phyloP scores from a whole-genome alignment of 106 monocot genomes.

The Acorus gramineus region DNA sequence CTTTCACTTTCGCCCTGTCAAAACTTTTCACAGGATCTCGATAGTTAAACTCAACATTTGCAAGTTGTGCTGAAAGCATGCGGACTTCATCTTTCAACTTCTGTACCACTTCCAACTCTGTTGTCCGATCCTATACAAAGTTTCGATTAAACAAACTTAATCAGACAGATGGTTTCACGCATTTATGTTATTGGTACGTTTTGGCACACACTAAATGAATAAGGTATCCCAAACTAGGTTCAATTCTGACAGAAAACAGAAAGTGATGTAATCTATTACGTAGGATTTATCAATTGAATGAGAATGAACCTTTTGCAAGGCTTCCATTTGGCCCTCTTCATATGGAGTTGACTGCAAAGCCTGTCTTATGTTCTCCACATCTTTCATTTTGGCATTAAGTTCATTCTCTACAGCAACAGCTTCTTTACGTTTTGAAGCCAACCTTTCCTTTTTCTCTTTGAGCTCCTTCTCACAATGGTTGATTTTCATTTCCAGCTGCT shows the following conservation, averaged over 20 bases:
- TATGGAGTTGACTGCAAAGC: slow-evolving; percentile 53
- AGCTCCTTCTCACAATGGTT: slow-evolving; percentile 81
- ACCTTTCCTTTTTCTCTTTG: slow-evolving; percentile 61
- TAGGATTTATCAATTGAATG: too few species aligned
- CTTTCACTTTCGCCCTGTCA: slow-evolving; percentile 84
- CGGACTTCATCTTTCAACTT: slow-evolving; percentile 75
- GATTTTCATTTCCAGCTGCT: slow-evolving; percentile 69
- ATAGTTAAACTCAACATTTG: slow-evolving; percentile 72
- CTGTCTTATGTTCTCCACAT: slow-evolving; percentile 49
- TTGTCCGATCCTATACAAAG: slow-evolving; percentile 42
- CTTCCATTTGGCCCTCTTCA: slow-evolving; percentile 82
- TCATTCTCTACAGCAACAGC: slow-evolving; percentile 78
- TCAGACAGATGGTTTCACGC: too few species aligned
- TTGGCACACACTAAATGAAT: too few species aligned
- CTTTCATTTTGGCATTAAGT: slow-evolving; percentile 53
- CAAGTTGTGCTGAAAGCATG: slow-evolving; percentile 67
- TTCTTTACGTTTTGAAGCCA: slow-evolving; percentile 65
- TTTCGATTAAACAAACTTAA: too few species aligned
- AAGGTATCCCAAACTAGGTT: too few species aligned
- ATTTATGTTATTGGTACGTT: too few species aligned
- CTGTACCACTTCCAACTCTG: slow-evolving; percentile 39
- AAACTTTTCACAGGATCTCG: slow-evolving; percentile 75
- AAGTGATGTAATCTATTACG: too few species aligned
- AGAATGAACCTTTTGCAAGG: slow-evolving; percentile 59
- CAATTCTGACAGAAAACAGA: too few species aligned